Conservation (phyloP, 805 yeast genomes). For the Candida methanosorbosa region DNA sequence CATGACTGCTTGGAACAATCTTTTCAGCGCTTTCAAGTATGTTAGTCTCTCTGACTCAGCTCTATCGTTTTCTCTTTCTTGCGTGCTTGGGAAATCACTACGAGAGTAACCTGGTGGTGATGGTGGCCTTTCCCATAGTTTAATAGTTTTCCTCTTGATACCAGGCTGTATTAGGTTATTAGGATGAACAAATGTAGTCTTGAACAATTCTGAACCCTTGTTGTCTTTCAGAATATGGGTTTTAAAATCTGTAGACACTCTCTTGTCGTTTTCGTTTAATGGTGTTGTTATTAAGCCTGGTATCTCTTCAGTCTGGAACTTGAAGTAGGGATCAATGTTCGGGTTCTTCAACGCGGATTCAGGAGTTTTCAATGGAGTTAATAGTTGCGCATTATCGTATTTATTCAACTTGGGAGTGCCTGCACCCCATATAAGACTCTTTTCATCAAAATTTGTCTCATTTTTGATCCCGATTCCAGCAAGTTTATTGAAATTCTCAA, state of each 20-base stretch:
- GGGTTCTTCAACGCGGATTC: constrained; percentile 14
- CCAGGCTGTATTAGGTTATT: background rate
- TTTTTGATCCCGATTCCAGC: constrained; percentile 7
- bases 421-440: constrained; percentile 6
- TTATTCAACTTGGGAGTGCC: background rate
- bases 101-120: constrained; percentile 53
- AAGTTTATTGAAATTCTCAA: constrained; percentile 15
- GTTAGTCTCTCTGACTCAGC: constrained; percentile 16
- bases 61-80: constrained; percentile 34
- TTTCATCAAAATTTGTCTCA: constrained; percentile 5
- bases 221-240: background rate
- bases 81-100: constrained; percentile 52
- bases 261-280: background rate
- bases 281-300: background rate
- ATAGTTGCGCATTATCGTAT: background rate
- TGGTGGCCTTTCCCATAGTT: constrained; percentile 22
- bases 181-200: background rate
- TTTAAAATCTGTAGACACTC: background rate
- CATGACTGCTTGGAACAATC: constrained; percentile 34
- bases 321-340: constrained; percentile 16
- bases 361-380: constrained; percentile 18
- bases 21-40: constrained; percentile 29
- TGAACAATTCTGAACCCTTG: constrained; percentile 1
- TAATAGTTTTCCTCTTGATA: constrained; percentile 14
- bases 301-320: constrained; percentile 16